Base-by-base conservation (phyloP, 2,329 filamentous ascomycete species). In the Curvularia hawaiiensis region DNA sequence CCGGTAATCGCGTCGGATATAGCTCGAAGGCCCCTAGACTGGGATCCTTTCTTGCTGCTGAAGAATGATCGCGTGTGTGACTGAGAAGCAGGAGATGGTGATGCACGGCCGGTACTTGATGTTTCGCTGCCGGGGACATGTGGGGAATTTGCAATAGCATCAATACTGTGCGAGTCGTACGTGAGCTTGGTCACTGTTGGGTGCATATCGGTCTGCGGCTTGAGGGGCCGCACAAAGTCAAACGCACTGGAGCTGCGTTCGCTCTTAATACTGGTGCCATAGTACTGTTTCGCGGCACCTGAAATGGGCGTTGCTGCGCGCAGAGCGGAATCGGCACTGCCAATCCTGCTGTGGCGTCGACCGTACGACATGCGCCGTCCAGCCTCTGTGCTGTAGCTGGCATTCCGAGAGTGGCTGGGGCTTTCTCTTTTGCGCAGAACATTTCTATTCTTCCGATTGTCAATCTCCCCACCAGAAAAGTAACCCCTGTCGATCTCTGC, bases 391-490 rank as follows among this genome's bases (percentile, higher is more conserved):
- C 71, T 90, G 85, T 92, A 90, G 76, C 91, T 96, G 12, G 89
- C 86, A 65, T 90, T 89, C 46, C 88, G 84, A 38, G 89, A 88
- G 74, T 91, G 86, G 28, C 77, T 79, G 20, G 79, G 78, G 60
- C 77, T 80, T 38, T 90, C 88, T 78, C 95, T 96, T 75, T 91
- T 91, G 24, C 76, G 74, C 63, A 97, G 80, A 46, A 95, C 82
- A 71, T 92, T 96, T 45, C 90, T 85, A 50, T 74, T 77, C 67
- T 85, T 87, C 56, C 89, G 86, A 43, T 85, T 85, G 62, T 97
- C 92, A 11, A 88, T 82, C 69, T 98, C 94, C 16, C 90, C 90
- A 3, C 93, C 92, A 8, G 94, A 97, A 72, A 97, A 97, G 75
- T 98, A 98, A 24, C 93, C 94, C 35, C 92, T 86, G 69, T 98